Evolutionary conservation across 352 stramenopile species (phyloP).

Genomic region (Phytophthora capsici): DNA sequence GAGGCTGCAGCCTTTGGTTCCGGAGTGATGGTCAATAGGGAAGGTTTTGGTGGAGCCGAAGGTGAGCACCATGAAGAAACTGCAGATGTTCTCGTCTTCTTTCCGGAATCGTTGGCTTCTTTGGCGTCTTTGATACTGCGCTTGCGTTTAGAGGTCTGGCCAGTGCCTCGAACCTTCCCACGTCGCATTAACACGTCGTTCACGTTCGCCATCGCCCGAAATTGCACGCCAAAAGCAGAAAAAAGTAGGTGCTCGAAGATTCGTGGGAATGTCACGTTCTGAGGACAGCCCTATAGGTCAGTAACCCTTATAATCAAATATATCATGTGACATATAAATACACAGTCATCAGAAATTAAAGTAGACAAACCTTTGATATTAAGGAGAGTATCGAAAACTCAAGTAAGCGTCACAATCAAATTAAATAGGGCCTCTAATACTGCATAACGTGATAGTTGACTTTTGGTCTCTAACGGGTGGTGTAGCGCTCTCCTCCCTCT

Average conservation of each 20-base stretch:
- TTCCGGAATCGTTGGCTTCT: not conserved
- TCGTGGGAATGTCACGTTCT: constrained; percentile 7
- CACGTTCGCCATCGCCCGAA: constrained; percentile 29
- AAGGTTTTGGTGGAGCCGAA: constrained; percentile 18
- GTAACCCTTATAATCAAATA: not conserved
- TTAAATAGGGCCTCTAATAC: not conserved
- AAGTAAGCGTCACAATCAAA: no score
- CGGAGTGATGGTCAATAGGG: constrained; percentile 26
- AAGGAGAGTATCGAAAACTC: no score
- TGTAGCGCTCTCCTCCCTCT: constrained; percentile 24
- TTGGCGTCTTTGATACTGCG: constrained; percentile 8
- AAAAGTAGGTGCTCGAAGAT: not conserved
- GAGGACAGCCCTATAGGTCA: constrained; percentile 1
- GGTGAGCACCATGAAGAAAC: constrained; percentile 24
- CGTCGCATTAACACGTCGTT: constrained; percentile 60
- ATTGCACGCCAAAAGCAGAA: constrained; percentile 5
- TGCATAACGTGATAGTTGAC: constrained; percentile 10
- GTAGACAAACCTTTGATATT: no score
- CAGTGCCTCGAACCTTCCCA: constrained; percentile 12
- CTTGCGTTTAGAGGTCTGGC: constrained; percentile 46
- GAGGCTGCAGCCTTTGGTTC: constrained; percentile 19
- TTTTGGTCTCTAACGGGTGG: constrained; percentile 23
- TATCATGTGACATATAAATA: not conserved
- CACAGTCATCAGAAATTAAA: not conserved
- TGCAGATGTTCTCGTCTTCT: constrained; percentile 22